Evolutionary conservation across 2,329 filamentous ascomycete species (phyloP).

Genomic region (Aspergillus flavus): DNA sequence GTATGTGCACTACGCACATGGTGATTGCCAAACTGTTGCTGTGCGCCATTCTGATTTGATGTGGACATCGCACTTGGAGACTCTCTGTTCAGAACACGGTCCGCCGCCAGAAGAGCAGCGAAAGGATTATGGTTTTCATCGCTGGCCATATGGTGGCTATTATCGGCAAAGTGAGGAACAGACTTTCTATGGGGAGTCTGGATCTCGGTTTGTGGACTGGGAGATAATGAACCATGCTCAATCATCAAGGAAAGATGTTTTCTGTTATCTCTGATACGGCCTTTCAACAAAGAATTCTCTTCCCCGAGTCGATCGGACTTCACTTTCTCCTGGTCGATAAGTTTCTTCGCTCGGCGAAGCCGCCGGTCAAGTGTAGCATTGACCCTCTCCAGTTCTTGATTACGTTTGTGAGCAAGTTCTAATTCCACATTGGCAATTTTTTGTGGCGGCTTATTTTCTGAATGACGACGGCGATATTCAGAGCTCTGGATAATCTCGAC

Average conservation of each 20-base stretch:
- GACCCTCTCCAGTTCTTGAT: constrained; percentile 67
- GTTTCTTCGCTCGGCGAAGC: constrained; percentile 72
- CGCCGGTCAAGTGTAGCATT: constrained; percentile 66
- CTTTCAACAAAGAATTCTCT: constrained; percentile 75
- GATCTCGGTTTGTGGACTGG: constrained; percentile 59
- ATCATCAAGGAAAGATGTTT: constrained; percentile 81
- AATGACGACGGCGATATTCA: constrained; percentile 68
- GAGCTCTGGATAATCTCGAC: constrained; percentile 79
- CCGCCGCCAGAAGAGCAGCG: constrained; percentile 72
- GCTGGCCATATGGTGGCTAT: constrained; percentile 45
- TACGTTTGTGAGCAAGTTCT: constrained; percentile 61
- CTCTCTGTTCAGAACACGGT: constrained; percentile 77
- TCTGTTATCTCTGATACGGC: constrained; percentile 84
- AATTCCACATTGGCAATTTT: constrained; percentile 52
- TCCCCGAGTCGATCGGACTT: constrained; percentile 71
- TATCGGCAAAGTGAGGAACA: constrained; percentile 44
- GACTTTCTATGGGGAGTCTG: constrained; percentile 47
- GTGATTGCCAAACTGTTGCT: constrained; percentile 55
- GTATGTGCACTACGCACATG: constrained; percentile 80
- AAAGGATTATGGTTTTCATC: constrained; percentile 66
- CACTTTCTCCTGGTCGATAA: constrained; percentile 77
- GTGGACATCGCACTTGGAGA: constrained; percentile 75
- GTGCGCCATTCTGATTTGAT: constrained; percentile 55
- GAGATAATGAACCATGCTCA: constrained; percentile 69
- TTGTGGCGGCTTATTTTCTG: constrained; percentile 50